These are phyloP conservation scores for Scleroderma citrinum DNA, from an alignment of 768 basidiomycete species.

Conservation along the genomic window DNA sequence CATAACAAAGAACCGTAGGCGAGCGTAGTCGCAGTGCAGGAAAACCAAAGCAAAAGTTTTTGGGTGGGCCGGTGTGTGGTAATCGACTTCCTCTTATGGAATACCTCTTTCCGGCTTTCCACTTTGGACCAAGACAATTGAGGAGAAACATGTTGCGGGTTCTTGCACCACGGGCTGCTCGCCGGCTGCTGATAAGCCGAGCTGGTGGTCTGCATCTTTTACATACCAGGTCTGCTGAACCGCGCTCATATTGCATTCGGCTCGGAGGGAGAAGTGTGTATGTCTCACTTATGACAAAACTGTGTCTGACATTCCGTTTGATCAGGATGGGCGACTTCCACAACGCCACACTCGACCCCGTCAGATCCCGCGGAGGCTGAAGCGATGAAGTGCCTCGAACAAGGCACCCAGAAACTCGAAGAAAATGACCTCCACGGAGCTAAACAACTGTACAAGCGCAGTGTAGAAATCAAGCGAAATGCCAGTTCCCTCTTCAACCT, in stretches of 20 bases:
- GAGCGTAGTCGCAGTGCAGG: slow-evolving; percentile 12
- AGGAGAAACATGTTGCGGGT: slow-evolving; percentile 15
- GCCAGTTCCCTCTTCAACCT: slow-evolving; percentile 84
- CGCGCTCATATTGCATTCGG: slow-evolving; percentile 4
- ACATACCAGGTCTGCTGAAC: slow-evolving; percentile 12
- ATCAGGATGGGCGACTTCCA: slow-evolving; percentile 71
- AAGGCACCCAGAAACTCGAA: slow-evolving; percentile 78
- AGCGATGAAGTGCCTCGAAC: slow-evolving; percentile 72
- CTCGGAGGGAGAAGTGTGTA: slow-evolving; percentile 25
- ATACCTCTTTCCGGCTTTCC: slow-evolving; percentile 1
- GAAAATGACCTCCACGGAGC: slow-evolving; percentile 81
- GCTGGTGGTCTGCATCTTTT: slow-evolving; percentile 12
- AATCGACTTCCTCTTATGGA: slow-evolving; percentile 9
- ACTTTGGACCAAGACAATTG: slow-evolving; percentile 26
- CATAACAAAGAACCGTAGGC: slow-evolving; percentile 17
- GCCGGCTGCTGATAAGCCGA: slow-evolving; percentile 19
- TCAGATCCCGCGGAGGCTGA: slow-evolving; percentile 79
- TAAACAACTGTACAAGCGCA: slow-evolving; percentile 70
- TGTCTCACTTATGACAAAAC: slow-evolving; percentile 15
- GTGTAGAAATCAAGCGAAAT: slow-evolving; percentile 72
- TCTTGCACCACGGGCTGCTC: slow-evolving; percentile 19
- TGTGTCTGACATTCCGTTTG: slow-evolving; percentile 2
- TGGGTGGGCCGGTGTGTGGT: slow-evolving; percentile 18
- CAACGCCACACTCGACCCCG: slow-evolving; percentile 74
- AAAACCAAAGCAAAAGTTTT: slow-evolving; percentile 21